These are phyloP conservation scores for Pichia sp. DNA, from an alignment of 1,139 yeast species.

Conservation along the genomic window DNA sequence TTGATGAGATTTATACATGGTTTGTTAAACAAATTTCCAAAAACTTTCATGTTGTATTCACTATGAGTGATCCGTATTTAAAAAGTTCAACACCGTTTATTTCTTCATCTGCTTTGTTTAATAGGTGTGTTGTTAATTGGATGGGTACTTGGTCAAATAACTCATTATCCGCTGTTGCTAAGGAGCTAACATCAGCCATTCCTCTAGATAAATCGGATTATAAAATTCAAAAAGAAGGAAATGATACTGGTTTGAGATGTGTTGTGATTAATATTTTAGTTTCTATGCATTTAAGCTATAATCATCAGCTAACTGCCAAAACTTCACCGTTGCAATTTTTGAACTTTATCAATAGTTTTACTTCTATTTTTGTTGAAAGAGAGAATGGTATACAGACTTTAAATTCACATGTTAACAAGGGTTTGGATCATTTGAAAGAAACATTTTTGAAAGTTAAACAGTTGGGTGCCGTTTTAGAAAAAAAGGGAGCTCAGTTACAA, in stretches of 20 bases:
- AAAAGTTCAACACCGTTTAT: conserved; percentile 34
- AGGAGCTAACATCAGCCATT: conserved; percentile 33
- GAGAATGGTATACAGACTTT: conserved; percentile 51
- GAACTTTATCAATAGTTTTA: conserved; percentile 45
- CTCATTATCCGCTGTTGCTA: conserved; percentile 45
- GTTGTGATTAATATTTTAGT: conserved; percentile 42
- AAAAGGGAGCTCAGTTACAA: conserved; percentile 45
- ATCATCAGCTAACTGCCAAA: not conserved
- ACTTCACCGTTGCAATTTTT: conserved; percentile 52
- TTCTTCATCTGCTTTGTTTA: conserved; percentile 85
- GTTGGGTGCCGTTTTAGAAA: conserved; percentile 48
- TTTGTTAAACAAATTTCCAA: conserved; percentile 60
- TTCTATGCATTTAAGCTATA: conserved; percentile 34
- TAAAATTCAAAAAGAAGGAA: conserved; percentile 28
- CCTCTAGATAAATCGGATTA: conserved; percentile 49
- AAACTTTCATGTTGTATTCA: conserved; percentile 79
- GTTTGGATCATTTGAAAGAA: conserved; percentile 70
- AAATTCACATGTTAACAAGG: conserved; percentile 67
- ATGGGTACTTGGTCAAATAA: conserved; percentile 74
- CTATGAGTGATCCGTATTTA: conserved; percentile 52
- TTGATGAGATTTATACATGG: conserved; percentile 74
- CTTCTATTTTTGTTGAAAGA: conserved; percentile 36
- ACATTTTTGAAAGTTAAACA: conserved; percentile 69
- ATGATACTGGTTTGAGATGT: conserved; percentile 36
- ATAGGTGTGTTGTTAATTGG: conserved; percentile 86